A percentile compares a stretch with the other conserved stretches of the same genome.
Conservation (phyloP, 192 early-diverging fungal genomes). For the Funneliformis geosporum region DNA sequence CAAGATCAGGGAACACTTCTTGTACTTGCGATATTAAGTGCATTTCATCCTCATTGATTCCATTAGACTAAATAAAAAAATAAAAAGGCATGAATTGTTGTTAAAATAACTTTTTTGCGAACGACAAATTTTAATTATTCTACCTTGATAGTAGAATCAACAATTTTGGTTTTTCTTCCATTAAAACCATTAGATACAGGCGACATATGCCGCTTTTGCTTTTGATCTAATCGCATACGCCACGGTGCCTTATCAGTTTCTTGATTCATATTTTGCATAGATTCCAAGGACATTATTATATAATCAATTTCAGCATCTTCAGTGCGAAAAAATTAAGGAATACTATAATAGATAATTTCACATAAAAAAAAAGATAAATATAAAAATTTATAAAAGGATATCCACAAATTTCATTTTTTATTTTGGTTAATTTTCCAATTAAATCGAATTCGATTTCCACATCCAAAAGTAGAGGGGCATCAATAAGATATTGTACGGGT, state of each 20-base stretch:
- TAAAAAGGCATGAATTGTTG: background rate
- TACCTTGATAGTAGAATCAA: background rate
- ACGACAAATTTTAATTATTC: background rate
- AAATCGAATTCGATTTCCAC: conserved; percentile 75
- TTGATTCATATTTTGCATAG: conserved; percentile 57
- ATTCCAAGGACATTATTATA: conserved; percentile 67
- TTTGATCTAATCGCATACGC: conserved; percentile 7
- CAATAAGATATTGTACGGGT: conserved; percentile 55
- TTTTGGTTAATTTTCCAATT: conserved; percentile 51
- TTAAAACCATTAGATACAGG: background rate
- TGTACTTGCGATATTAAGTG: conserved; percentile 63
- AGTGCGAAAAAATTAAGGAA: conserved; percentile 32
- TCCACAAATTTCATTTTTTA: conserved; percentile 45
- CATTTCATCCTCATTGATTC: background rate
- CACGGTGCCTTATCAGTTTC: conserved; percentile 2
- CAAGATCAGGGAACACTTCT: conserved; percentile 87
- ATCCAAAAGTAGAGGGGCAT: conserved; percentile 85
- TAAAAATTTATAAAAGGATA: conserved; percentile 33
- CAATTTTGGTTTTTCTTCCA: background rate
- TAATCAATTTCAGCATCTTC: conserved; percentile 66
- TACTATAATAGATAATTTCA: conserved; percentile 4
- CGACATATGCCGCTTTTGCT: background rate
- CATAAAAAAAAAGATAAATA: background rate
- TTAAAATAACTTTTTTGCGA: background rate
- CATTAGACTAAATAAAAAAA: background rate